Conservation (phyloP, 306 rosid species). For the Gleditsia sinensis region DNA sequence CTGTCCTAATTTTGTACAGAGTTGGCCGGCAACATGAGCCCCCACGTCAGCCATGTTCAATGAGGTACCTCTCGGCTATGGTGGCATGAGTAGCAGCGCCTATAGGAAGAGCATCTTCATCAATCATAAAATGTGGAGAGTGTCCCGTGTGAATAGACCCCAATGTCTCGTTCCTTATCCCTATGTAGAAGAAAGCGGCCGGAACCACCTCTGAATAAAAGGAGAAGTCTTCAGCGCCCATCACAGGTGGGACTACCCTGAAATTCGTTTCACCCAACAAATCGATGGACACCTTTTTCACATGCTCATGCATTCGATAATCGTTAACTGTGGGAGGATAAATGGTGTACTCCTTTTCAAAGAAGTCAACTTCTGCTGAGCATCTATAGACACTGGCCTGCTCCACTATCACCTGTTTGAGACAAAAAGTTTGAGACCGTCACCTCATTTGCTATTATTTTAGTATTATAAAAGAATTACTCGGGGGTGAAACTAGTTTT, state of each 20-base stretch:
- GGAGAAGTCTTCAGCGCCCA: constrained; percentile 96
- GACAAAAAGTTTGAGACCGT: background rate
- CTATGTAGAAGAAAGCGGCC: constrained; percentile 81
- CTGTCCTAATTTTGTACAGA: constrained; percentile 28
- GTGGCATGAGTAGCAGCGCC: constrained; percentile 88
- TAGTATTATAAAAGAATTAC: background rate
- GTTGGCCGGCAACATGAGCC: background rate
- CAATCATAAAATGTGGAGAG: constrained; percentile 88
- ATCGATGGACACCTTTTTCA: constrained; percentile 70
- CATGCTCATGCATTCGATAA: constrained; percentile 77
- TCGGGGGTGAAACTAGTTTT: background rate
- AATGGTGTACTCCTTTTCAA: constrained; percentile 67
- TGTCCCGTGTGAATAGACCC: constrained; percentile 92
- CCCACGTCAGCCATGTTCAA: constrained; percentile 41
- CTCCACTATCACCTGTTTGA: constrained; percentile 78
- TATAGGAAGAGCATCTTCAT: constrained; percentile 72
- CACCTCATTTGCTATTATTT: background rate
- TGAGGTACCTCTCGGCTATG: constrained; percentile 87
- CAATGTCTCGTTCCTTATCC: constrained; percentile 76
- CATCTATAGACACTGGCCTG: constrained; percentile 85
- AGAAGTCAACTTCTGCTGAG: constrained; percentile 72
- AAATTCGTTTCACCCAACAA: constrained; percentile 68
- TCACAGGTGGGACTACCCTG: constrained; percentile 85
- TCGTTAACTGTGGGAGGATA: constrained; percentile 90
- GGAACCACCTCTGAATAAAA: constrained; percentile 75